Conservation (phyloP, 441 rosid genomes). For the Gossypium davidsonii region DNA sequence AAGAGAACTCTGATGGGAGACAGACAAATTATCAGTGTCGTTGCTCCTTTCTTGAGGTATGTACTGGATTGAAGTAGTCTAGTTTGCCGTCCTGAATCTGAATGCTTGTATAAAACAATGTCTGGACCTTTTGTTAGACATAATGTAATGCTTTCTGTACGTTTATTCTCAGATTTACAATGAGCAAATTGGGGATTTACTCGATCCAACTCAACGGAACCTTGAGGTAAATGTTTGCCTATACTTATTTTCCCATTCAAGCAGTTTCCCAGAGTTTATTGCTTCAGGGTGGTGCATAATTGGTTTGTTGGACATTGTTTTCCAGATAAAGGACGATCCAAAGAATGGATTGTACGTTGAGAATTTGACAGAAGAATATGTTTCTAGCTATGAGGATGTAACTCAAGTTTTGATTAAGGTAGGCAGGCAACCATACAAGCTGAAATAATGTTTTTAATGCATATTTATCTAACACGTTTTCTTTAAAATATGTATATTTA, state of each 20-base stretch:
- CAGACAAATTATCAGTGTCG: constrained; percentile 81
- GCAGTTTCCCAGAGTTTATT: constrained; percentile 2
- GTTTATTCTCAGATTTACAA: constrained; percentile 56
- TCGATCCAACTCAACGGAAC: constrained; percentile 80
- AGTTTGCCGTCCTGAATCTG: not conserved
- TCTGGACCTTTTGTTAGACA: not conserved
- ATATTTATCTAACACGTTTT: not conserved
- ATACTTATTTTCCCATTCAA: constrained; percentile 1
- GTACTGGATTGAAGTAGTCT: not conserved
- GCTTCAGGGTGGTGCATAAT: not conserved
- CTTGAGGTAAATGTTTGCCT: constrained; percentile 50
- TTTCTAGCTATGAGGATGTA: constrained; percentile 70
- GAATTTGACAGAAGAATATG: constrained; percentile 79
- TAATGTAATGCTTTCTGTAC: not conserved
- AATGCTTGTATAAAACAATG: not conserved
- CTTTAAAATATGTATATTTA: not conserved
- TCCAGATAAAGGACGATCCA: constrained; percentile 71
- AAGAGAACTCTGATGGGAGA: constrained; percentile 54
- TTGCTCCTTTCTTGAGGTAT: constrained; percentile 94
- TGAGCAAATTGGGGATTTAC: constrained; percentile 79
- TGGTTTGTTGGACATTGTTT: constrained; percentile 17
- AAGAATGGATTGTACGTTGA: constrained; percentile 74
- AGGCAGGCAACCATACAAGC: constrained; percentile 4
- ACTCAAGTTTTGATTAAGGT: constrained; percentile 87
- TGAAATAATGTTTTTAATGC: not conserved